Conservation (phyloP, 2,329 filamentous ascomycete species). For the Aspergillus spinulosporus region DNA sequence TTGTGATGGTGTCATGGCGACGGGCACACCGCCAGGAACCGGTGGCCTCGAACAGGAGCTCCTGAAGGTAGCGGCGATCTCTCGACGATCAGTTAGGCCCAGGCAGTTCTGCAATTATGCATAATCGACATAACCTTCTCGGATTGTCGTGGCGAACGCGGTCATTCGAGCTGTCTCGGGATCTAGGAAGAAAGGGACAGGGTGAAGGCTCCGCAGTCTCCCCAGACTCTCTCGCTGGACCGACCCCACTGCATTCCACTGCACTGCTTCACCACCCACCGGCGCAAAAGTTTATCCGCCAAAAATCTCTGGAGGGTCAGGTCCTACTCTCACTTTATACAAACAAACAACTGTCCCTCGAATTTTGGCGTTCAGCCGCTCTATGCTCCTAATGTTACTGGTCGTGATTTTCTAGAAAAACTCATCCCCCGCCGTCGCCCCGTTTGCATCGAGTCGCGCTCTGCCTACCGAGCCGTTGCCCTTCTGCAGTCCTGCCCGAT, state of each 20-base stretch:
- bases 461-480: not conserved
- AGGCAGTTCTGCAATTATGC: not conserved
- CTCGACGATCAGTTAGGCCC: not conserved
- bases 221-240: not conserved
- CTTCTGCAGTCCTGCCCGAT: conserved; percentile 11
- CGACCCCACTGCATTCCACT: conserved; percentile 1
- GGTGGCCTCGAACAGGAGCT: not conserved
- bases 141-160: not conserved
- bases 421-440: not conserved
- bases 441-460: not conserved
- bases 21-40: conserved; percentile 12
- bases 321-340: not conserved
- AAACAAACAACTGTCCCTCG: not conserved
- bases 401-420: not conserved
- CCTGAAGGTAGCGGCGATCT: not conserved
- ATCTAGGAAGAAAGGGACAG: not conserved
- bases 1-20: conserved; percentile 5
- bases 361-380: not conserved
- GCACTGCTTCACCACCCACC: not conserved
- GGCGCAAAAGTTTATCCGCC: conserved; percentile 1
- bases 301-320: not conserved
- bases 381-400: not conserved
- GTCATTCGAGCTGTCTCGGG: not conserved
- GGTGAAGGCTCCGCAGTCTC: conserved; percentile 2
- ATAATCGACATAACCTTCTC: not conserved